Percentiles rank a stretch among this genome's conserved stretches.
These are phyloP conservation scores for Solanum corneliomulleri DNA, from an alignment of 257 asterid genomes.

Conservation along the genomic window DNA sequence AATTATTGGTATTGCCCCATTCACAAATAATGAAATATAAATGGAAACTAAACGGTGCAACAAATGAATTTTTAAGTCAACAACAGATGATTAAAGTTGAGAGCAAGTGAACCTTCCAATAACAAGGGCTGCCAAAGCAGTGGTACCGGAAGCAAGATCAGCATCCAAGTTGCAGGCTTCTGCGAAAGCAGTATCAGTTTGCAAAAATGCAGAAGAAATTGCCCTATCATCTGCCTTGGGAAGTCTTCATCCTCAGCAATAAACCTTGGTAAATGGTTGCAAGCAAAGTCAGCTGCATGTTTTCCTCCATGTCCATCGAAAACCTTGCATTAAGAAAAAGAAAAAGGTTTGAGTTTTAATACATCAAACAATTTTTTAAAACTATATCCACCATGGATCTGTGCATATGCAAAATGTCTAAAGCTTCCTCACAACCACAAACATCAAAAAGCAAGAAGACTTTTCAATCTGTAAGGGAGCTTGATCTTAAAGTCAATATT, in stretches of 20 bases:
- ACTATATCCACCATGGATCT: not conserved
- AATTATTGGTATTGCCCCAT: not conserved
- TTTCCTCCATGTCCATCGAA: conserved; percentile 99
- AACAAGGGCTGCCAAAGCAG: conserved; percentile 85
- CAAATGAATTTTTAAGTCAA: not conserved
- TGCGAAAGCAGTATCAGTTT: conserved; percentile 82
- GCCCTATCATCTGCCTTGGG: conserved; percentile 61
- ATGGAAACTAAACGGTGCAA: not conserved
- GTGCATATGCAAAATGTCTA: not conserved
- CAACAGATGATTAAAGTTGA: not conserved
- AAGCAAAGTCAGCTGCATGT: conserved; percentile 93
- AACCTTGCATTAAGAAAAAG: conserved; percentile 34
- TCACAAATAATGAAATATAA: not conserved
- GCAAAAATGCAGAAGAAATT: conserved; percentile 69
- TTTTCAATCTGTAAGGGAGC: not conserved
- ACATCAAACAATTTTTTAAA: not conserved
- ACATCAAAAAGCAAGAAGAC: not conserved
- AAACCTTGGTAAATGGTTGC: conserved; percentile 75
- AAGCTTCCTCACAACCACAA: not conserved
- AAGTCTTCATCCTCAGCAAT: conserved; percentile 62
- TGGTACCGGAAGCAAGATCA: conserved; percentile 96
- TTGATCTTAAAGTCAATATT: not conserved
- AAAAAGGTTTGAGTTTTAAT: not conserved
- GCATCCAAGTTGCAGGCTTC: conserved; percentile 74
- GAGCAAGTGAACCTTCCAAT: conserved; percentile 51